Evolutionary conservation across 352 stramenopile genomes (phyloP).

Genomic region (Phytophthora colocasiae): DNA sequence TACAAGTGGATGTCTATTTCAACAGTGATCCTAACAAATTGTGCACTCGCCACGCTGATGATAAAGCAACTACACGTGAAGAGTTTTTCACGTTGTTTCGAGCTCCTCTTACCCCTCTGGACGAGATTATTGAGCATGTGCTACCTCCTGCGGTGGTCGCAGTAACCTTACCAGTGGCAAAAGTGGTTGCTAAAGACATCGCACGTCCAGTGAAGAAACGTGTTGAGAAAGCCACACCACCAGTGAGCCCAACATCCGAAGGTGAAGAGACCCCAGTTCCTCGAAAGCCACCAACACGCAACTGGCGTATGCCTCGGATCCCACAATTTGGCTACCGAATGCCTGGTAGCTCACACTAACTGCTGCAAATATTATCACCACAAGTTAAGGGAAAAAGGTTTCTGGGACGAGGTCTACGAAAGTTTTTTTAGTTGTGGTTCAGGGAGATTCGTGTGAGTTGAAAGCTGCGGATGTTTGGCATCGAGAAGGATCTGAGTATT

Average conservation of each 20-base stretch:
- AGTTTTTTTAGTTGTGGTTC: no score
- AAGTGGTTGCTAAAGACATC: background rate
- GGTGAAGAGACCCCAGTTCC: constrained; percentile 2
- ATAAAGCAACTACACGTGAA: constrained; percentile 17
- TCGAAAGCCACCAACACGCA: constrained; percentile 1
- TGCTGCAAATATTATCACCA: background rate
- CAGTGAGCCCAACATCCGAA: constrained; percentile 3
- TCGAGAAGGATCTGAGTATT: no score
- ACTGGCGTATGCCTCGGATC: constrained; percentile 2
- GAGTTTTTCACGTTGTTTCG: constrained; percentile 18
- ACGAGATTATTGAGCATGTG: constrained; percentile 14
- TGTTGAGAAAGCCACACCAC: constrained; percentile 2
- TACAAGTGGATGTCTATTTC: constrained; percentile 20
- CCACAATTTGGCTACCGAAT: constrained; percentile 7
- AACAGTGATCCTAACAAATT: constrained; percentile 18
- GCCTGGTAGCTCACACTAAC: constrained; percentile 4
- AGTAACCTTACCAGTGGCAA: background rate
- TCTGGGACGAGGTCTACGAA: background rate
- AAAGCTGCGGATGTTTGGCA: no score
- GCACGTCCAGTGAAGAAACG: constrained; percentile 4
- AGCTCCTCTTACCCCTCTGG: constrained; percentile 8
- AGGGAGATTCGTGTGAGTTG: no score
- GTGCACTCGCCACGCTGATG: constrained; percentile 15
- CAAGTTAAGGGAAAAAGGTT: background rate
- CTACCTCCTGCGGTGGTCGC: background rate